phyloP scores from a whole-genome alignment of 2,329 filamentous ascomycete genomes.

The Periglandula ipomoeae region DNA sequence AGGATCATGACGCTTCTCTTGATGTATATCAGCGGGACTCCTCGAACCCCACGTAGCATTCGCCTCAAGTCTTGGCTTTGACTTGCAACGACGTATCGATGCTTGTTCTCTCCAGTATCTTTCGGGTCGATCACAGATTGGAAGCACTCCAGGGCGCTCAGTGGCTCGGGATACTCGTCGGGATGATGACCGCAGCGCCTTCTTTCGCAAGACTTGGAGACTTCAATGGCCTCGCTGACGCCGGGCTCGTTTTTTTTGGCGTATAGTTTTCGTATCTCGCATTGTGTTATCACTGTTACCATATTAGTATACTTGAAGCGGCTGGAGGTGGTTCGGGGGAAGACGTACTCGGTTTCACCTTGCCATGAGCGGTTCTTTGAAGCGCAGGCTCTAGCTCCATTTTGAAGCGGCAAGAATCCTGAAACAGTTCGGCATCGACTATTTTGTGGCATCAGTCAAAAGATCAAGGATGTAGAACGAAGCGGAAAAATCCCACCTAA shows the following conservation, averaged over 20 bases:
- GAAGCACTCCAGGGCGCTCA: slow-evolving; percentile 62
- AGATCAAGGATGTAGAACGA: background rate
- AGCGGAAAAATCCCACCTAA: slow-evolving; percentile 41
- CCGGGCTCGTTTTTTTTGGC: slow-evolving; percentile 46
- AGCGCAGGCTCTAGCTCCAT: slow-evolving; percentile 78
- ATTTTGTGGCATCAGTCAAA: slow-evolving; percentile 9
- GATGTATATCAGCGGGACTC: slow-evolving; percentile 71
- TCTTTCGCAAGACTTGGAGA: slow-evolving; percentile 67
- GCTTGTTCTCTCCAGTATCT: slow-evolving; percentile 59
- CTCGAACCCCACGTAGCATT: slow-evolving; percentile 55
- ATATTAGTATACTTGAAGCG: slow-evolving; percentile 14
- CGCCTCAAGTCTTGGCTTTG: slow-evolving; percentile 58
- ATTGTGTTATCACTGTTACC: slow-evolving; percentile 63
- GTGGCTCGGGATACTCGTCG: slow-evolving; percentile 59
- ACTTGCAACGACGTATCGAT: slow-evolving; percentile 69
- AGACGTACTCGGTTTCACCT: slow-evolving; percentile 67
- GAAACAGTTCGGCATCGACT: slow-evolving; percentile 80
- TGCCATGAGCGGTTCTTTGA: slow-evolving; percentile 75
- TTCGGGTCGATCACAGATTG: slow-evolving; percentile 72
- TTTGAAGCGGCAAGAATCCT: slow-evolving; percentile 72
- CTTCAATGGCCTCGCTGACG: slow-evolving; percentile 53
- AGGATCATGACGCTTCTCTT: slow-evolving; percentile 63
- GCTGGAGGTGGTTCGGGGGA: background rate
- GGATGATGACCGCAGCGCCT: slow-evolving; percentile 71
- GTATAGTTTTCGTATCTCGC: slow-evolving; percentile 73